A percentile compares a stretch with the other conserved stretches of the same genome.
phyloP scores from a whole-genome alignment of 1,284 basidiomycete genomes.

The Cutaneotrichosporon arboriforme region DNA sequence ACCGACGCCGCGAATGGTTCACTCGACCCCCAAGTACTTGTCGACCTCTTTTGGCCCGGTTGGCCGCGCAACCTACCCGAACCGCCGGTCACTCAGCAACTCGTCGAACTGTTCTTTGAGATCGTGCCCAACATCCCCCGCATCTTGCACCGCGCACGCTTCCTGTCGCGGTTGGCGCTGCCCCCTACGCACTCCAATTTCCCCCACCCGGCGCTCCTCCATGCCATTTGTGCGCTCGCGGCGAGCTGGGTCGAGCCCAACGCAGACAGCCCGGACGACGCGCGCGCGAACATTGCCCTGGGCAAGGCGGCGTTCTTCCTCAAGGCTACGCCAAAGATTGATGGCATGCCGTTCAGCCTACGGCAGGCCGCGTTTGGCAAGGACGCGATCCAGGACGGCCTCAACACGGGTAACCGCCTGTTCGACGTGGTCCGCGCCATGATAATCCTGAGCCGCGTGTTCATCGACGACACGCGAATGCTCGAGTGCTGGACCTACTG shows the following conservation, averaged over 20 bases:
- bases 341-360: constrained; percentile 26
- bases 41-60: constrained; percentile 47
- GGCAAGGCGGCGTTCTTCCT: constrained; percentile 1
- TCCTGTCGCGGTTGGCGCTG: constrained; percentile 48
- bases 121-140: constrained; percentile 40
- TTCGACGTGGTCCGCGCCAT: constrained; percentile 45
- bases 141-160: constrained; percentile 44
- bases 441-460: constrained; percentile 43
- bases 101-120: constrained; percentile 46
- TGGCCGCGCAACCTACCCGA: constrained; percentile 46
- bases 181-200: constrained; percentile 50
- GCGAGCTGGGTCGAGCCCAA: constrained; percentile 28
- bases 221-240: constrained; percentile 48
- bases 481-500: constrained; percentile 46
- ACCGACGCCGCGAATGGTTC: constrained; percentile 20
- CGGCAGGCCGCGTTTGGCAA: constrained; percentile 39
- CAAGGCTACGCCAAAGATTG: background rate
- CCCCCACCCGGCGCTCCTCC: constrained; percentile 49
- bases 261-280: too few relatives aligned
- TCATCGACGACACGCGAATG: constrained; percentile 47
- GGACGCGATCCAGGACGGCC: constrained; percentile 37
- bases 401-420: constrained; percentile 42
- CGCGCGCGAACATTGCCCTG: background rate
- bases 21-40: constrained; percentile 34
- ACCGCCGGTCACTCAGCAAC: constrained; percentile 43